A percentile compares a stretch with the other conserved stretches of the same genome.
phyloP scores from a whole-genome alignment of 495 filamentous ascomycete species.

The Aspergillus sclerotiicarbonarius region DNA sequence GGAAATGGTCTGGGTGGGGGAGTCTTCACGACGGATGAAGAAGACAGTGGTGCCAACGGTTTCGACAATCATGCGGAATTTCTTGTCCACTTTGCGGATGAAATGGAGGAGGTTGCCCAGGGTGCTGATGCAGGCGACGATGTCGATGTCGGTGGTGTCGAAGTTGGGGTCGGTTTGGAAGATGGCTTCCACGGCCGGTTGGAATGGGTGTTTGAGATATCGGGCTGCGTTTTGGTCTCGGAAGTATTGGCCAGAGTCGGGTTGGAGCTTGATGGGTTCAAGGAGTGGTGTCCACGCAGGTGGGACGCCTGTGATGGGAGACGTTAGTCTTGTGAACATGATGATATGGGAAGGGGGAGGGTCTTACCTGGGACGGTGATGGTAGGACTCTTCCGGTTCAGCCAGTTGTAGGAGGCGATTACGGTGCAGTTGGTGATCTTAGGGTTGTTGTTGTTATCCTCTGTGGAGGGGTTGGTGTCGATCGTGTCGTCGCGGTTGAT shows the following conservation, averaged over 20 bases:
- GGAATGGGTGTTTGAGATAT: neutral
- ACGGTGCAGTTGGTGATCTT: too few species aligned
- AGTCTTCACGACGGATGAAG: constrained; percentile 58
- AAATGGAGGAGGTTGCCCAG: constrained; percentile 58
- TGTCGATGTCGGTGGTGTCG: constrained; percentile 40
- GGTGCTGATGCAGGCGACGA: constrained; percentile 62
- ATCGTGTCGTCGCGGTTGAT: too few species aligned
- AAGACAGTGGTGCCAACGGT: constrained; percentile 60
- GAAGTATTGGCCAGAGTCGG: neutral
- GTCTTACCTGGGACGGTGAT: too few species aligned
- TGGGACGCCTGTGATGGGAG: neutral
- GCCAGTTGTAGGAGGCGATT: too few species aligned
- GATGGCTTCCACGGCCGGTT: neutral
- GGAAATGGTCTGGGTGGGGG: constrained; percentile 49
- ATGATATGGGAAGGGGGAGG: too few species aligned
- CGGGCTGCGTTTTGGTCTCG: neutral
- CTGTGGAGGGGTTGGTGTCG: too few species aligned
- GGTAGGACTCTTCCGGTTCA: too few species aligned
- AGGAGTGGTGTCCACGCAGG: neutral
- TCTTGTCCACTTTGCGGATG: constrained; percentile 39
- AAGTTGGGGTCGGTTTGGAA: neutral
- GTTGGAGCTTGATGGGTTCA: neutral
- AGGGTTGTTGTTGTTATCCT: too few species aligned
- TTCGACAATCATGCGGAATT: constrained; percentile 61
- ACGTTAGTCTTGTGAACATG: too few species aligned